These are phyloP conservation scores for Mycena kentingensis DNA, from an alignment of 768 basidiomycete species.

Conservation along the genomic window DNA sequence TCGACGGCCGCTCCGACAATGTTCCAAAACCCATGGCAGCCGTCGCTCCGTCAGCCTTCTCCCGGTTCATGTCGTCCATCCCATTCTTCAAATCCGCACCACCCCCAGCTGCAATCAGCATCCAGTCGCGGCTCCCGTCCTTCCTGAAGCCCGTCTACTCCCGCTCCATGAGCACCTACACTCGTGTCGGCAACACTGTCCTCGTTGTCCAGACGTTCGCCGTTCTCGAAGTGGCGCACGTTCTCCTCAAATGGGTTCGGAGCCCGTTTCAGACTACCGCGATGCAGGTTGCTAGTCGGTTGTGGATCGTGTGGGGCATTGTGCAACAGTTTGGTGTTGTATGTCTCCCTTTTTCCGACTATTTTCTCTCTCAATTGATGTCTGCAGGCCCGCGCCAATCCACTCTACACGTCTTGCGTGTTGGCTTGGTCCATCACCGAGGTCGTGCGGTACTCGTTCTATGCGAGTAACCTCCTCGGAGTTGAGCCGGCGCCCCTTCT, in stretches of 20 bases:
- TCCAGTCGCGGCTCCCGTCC: conserved; percentile 43
- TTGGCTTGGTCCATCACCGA: conserved; percentile 92
- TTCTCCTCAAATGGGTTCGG: conserved; percentile 74
- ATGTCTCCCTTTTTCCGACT: conserved; percentile 27
- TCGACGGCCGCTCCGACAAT: conserved; percentile 41
- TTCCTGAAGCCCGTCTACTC: conserved; percentile 46
- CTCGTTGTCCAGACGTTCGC: conserved; percentile 84
- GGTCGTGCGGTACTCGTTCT: conserved; percentile 89
- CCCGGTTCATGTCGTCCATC: conserved; percentile 37
- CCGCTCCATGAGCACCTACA: conserved; percentile 59
- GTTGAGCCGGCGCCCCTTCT: conserved; percentile 53
- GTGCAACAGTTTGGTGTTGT: conserved; percentile 65
- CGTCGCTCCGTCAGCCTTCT: conserved; percentile 40
- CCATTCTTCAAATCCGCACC: conserved; percentile 37
- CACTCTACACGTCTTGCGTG: conserved; percentile 89
- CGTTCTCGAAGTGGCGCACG: conserved; percentile 81
- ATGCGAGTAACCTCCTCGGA: conserved; percentile 67
- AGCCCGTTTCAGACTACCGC: conserved; percentile 73
- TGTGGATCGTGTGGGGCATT: conserved; percentile 87
- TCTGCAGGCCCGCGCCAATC: conserved; percentile 70
- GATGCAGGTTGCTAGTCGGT: conserved; percentile 78
- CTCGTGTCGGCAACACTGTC: conserved; percentile 60
- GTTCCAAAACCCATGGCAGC: conserved; percentile 22
- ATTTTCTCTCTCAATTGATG: conserved; percentile 1
- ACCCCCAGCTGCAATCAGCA: conserved; percentile 21